Evolutionary conservation across 1,284 basidiomycete genomes (phyloP), one percentile per base, ranked within the genome.

Genomic region (Melampsora americana): DNA sequence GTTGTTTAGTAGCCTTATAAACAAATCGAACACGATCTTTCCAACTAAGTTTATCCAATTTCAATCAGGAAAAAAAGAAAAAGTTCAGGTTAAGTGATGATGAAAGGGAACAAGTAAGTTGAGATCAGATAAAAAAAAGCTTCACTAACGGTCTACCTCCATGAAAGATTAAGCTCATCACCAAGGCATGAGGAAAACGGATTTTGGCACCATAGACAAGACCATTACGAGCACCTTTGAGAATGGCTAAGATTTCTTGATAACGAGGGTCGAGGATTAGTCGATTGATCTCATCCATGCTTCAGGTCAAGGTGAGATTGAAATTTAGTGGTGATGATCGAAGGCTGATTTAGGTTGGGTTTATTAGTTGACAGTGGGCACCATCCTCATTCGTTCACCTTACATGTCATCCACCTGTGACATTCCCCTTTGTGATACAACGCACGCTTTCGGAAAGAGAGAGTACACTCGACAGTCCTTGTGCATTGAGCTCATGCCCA

Each of bases 141-240:
- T 28, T 53, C 5, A 64, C 50, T 72, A 20, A 46, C 62, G 70
- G 65, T 50, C 30, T 48, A n/a, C 80, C 80, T 1, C 81, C 77
- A 9, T 83, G 82, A 81, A 99, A 99, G 35, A 99, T 86, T 78
- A 97, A 88, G n/a, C 93, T 91, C 95, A 99, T 99, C 75, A 99
- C 90, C 32, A 99, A 86, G 1, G 96, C 95, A 87, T 99, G 96
- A n/a, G 96, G 96, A 82, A 96, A 96, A 62, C 86, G 48, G 80
- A 98, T 92, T 86, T 98, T 97, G 81, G 91, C 90, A 66, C 87
- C 87, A 79, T 88, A 88, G 7, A 98, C 93, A 77, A 96, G 86
- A 12, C 95, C 95, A 84, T 97, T 98, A 42, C 95, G 88, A 42
- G 93, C 92, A 62, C 94, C 95, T 84, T 99, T 99, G 81, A 98